A percentile compares a stretch with the other conserved stretches of the same genome.
Conservation (phyloP, 2,329 filamentous ascomycete genomes). For the Aspergillus pseudotamarii region DNA sequence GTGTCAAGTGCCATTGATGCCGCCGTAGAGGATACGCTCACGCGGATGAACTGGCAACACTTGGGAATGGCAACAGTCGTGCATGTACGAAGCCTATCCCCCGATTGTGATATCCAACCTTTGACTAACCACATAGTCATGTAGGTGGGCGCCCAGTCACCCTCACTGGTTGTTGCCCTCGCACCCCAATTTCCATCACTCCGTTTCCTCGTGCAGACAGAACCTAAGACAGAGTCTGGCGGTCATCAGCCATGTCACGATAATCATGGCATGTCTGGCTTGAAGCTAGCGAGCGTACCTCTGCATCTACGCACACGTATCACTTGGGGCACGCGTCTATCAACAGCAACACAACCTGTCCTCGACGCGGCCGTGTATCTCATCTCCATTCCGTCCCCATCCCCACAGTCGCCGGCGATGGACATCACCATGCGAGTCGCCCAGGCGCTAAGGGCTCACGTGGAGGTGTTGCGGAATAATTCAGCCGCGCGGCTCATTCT, state of each 20-base stretch:
- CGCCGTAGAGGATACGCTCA: background rate
- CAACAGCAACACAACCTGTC: conserved; percentile 8
- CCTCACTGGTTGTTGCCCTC: too few relatives aligned
- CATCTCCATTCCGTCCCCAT: conserved; percentile 28
- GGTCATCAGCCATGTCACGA: too few relatives aligned
- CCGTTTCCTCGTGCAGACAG: too few relatives aligned
- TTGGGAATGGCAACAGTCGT: background rate
- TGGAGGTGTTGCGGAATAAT: conserved; percentile 34
- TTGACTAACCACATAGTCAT: too few relatives aligned
- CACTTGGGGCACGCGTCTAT: too few relatives aligned
- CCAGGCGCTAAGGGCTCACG: conserved; percentile 30
- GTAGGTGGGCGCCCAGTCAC: too few relatives aligned
- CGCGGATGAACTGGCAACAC: background rate
- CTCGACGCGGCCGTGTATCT: conserved; percentile 40
- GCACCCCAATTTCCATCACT: too few relatives aligned
- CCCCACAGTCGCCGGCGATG: conserved; percentile 9
- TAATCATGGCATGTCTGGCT: too few relatives aligned
- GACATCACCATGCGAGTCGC: conserved; percentile 18
- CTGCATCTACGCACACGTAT: background rate
- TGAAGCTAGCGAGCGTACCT: background rate
- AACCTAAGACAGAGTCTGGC: too few relatives aligned
- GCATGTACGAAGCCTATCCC: too few relatives aligned
- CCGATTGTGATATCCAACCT: too few relatives aligned
- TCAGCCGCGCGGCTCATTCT: conserved; percentile 31
- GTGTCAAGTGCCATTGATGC: background rate